Base-by-base conservation (phyloP, 2,329 filamentous ascomycete species). In the Sporothrix luriei region DNA sequence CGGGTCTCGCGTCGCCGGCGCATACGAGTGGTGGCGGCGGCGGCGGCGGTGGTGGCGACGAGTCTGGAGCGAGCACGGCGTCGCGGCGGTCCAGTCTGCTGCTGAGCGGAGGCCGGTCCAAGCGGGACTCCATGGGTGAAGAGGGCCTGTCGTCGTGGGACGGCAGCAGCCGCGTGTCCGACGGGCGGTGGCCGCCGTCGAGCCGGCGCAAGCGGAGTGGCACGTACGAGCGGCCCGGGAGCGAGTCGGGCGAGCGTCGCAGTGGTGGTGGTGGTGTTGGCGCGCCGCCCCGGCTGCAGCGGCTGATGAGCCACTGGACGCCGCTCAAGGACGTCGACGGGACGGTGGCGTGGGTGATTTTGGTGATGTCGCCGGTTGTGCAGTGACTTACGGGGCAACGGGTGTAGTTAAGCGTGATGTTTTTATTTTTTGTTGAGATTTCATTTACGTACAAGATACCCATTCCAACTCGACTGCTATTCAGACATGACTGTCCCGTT, bases 301-400 rank as follows among this genome's bases (percentile, higher is more conserved):
- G 67, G n/a, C 59, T 73, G n/a, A 73, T 73, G 73, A 74, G 76
- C 52, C 77, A 78, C 64, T 80, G 79, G 79, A 77, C 78, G 29
- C 78, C 79, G 29, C 70, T 80, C 59, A 78, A 77, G 70, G 76
- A 79, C 68, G 75, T 46, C 0, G 74, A 76, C 19, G 78, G 78
- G 0, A 59, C 71, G 10, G 73, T 79, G 13, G 76, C 75, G 4
- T 79, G 76, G 75, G 77, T 80, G 29, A 74, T 80, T 40, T 69
- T 80, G 52, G 73, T 78, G 0, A 57, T 81, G 40, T 75, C 73
- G 49, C 76, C 77, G 0, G 59, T 68, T 19, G 59, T 69, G 10
- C 40, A 67, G 51, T 29, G 11, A 38, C 0, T 6, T 5, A 26
- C 1, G 57, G 2, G 33, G 33, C 33, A 33, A 33, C 7, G 6